phyloP scores from a whole-genome alignment of 805 yeast genomes.

The Metschnikowia drakensbergensis region DNA sequence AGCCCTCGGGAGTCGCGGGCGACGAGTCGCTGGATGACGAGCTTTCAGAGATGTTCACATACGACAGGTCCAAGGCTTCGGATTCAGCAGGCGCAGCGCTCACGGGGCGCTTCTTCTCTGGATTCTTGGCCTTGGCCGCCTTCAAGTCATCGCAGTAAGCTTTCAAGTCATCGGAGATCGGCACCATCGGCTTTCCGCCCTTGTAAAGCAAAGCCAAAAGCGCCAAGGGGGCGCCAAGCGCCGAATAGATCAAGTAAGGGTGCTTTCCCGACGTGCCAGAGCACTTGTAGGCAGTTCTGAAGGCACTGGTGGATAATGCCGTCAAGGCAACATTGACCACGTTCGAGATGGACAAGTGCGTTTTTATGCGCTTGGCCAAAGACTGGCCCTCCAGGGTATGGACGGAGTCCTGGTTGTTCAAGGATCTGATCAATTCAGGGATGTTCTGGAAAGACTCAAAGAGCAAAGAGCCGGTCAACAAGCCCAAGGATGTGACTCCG shows the following conservation, averaged over 20 bases:
- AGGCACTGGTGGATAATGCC: constrained; percentile 42
- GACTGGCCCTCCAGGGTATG: constrained; percentile 13
- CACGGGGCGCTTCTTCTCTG: neutral
- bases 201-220: constrained; percentile 11
- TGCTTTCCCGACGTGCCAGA: constrained; percentile 59
- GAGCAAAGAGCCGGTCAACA: constrained; percentile 52
- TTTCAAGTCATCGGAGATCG: constrained; percentile 1
- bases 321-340: constrained; percentile 41
- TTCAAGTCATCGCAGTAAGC: neutral
- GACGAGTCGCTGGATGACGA: constrained; percentile 32
- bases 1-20: constrained; percentile 25
- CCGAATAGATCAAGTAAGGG: constrained; percentile 68
- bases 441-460: constrained; percentile 34
- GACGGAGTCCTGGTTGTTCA: constrained; percentile 20
- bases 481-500: constrained; percentile 67
- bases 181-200: constrained; percentile 8
- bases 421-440: constrained; percentile 26
- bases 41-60: constrained; percentile 40
- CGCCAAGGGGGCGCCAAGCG: constrained; percentile 50
- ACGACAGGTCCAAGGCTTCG: constrained; percentile 36
- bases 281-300: constrained; percentile 51
- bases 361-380: constrained; percentile 20
- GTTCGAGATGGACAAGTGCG: constrained; percentile 20
- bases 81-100: constrained; percentile 16
- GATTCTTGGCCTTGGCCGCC: neutral